A percentile compares a stretch with the other conserved stretches of the same genome.
Evolutionary conservation across 768 basidiomycete genomes (phyloP).

Genomic region (Rhizopogon vulgaris): DNA sequence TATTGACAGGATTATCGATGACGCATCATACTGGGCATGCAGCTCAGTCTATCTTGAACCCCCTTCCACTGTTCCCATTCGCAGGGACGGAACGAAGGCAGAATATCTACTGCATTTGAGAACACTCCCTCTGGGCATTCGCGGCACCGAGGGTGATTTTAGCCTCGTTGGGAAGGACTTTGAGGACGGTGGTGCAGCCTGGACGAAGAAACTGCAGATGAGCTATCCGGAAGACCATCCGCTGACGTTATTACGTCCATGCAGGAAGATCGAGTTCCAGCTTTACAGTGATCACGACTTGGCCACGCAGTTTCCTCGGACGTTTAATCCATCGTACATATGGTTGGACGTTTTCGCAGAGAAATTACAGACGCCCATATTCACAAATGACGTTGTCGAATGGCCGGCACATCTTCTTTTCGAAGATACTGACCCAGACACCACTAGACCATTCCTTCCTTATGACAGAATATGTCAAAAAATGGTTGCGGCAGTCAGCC

Average conservation of each 20-base stretch:
- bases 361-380: background rate
- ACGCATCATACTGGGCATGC: conserved; percentile 1
- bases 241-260: background rate
- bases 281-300: background rate
- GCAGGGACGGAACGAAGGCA: background rate
- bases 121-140: conserved; percentile 2
- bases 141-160: conserved; percentile 1
- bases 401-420: background rate
- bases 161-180: background rate
- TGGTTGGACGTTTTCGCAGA: background rate
- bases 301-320: background rate
- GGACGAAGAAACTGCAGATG: background rate
- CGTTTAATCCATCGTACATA: background rate
- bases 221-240: background rate
- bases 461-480: background rate
- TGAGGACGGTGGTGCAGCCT: background rate
- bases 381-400: background rate
- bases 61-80: background rate
- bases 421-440: background rate
- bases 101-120: background rate
- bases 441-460: background rate
- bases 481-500: background rate
- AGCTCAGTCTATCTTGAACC: conserved; percentile 2
- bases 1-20: conserved; percentile 4
- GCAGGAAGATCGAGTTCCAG: conserved; percentile 5